phyloP scores from a whole-genome alignment of 768 basidiomycete genomes.

The Psilocybe subaeruginosa region DNA sequence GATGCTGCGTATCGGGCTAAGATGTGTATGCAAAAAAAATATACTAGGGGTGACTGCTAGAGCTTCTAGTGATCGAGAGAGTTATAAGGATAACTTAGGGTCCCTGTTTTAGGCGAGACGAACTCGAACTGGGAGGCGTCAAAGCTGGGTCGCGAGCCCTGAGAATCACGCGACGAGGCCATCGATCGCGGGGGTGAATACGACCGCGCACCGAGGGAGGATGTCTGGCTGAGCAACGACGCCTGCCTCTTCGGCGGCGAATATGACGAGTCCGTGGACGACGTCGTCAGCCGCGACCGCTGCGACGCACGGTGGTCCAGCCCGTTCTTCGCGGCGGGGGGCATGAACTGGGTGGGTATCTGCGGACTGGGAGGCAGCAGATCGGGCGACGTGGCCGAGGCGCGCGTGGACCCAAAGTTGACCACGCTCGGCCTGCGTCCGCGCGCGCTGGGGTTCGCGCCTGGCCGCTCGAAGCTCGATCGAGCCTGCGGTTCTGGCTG shows the following conservation, averaged over 20 bases:
- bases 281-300: slow-evolving; percentile 34
- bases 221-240: slow-evolving; percentile 13
- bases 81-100: slow-evolving; percentile 62
- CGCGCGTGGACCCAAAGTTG: slow-evolving; percentile 42
- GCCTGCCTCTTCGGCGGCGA: slow-evolving; percentile 29
- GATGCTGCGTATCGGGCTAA: slow-evolving; percentile 9
- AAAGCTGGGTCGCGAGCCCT: slow-evolving; percentile 52
- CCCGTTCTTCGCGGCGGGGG: slow-evolving; percentile 19
- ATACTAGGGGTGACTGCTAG: not conserved
- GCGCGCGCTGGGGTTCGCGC: slow-evolving; percentile 30
- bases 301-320: slow-evolving; percentile 31
- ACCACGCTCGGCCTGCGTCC: slow-evolving; percentile 52
- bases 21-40: slow-evolving; percentile 1
- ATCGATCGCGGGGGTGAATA: slow-evolving; percentile 38
- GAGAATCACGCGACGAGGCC: slow-evolving; percentile 45
- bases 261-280: slow-evolving; percentile 35
- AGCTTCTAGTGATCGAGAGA: slow-evolving; percentile 44
- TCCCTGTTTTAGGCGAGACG: slow-evolving; percentile 52
- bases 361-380: slow-evolving; percentile 63
- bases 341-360: slow-evolving; percentile 54
- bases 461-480: slow-evolving; percentile 41
- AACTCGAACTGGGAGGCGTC: slow-evolving; percentile 73
- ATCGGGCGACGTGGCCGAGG: slow-evolving; percentile 40
- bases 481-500: slow-evolving; percentile 34
- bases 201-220: slow-evolving; percentile 27